A percentile compares a stretch with the other conserved stretches of the same genome.
phyloP scores from a whole-genome alignment of 108 stramenopile species.

The Conticribra guillardii region DNA sequence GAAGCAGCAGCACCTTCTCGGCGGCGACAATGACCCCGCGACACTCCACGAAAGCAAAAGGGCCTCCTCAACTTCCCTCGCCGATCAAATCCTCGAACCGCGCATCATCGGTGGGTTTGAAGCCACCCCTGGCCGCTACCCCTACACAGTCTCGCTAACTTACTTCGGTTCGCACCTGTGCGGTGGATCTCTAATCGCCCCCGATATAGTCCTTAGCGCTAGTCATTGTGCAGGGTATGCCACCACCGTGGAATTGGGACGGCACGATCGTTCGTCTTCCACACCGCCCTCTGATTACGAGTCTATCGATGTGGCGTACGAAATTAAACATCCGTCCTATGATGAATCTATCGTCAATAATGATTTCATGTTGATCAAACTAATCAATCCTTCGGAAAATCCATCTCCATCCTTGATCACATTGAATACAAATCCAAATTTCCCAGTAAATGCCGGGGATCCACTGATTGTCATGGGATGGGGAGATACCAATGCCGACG shows the following conservation, averaged over 20 bases:
- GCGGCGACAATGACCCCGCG: too few species aligned
- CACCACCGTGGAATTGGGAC: constrained; percentile 49
- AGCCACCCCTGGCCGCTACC: constrained; percentile 11
- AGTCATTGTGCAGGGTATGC: constrained; percentile 63
- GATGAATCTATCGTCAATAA: constrained; percentile 25
- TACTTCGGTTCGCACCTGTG: constrained; percentile 39
- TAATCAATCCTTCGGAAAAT: constrained; percentile 22
- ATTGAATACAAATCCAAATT: constrained; percentile 51
- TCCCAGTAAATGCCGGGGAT: constrained; percentile 26
- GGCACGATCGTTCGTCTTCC: constrained; percentile 35
- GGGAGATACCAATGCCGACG: constrained; percentile 55
- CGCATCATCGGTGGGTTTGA: constrained; percentile 19
- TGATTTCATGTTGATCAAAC: constrained; percentile 65
- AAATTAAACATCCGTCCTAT: constrained; percentile 59
- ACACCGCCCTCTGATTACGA: constrained; percentile 37
- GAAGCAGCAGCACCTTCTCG: too few species aligned
- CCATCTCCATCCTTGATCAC: constrained; percentile 11
- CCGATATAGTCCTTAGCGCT: constrained; percentile 72
- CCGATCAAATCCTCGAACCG: neutral
- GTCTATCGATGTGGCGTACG: constrained; percentile 32
- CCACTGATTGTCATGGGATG: constrained; percentile 58
- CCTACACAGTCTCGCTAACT: constrained; percentile 35
- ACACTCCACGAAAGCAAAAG: neutral
- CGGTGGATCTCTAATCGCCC: constrained; percentile 50
- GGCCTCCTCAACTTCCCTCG: neutral